Base-by-base conservation (phyloP, 257 asterid genomes). In the Pogostemon cablin region DNA sequence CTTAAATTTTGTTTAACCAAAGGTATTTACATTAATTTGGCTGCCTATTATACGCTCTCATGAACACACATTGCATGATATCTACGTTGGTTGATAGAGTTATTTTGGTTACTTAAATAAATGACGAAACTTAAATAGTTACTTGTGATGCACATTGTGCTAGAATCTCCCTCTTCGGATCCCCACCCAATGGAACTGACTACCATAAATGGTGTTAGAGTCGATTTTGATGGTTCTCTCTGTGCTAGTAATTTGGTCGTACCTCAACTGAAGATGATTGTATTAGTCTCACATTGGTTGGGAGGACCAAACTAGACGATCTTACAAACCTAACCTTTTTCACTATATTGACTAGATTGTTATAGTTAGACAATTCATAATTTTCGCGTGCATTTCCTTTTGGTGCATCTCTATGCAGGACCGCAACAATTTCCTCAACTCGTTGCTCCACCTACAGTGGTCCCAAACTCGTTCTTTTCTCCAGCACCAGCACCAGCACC, bases 401-500 rank as follows among this genome's bases (percentile, higher is more conserved):
- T 42, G 25, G 3, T 56, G 9, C 1, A 58, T 58, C 34, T 7
- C 38, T 52, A 34, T 63, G 74, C 90, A 95, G 99, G 96, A 9
- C 69, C 90, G 0, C 96, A 84, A 66, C 99, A 86, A 78, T 86
- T 91, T 77, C 99, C 96, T 32, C 59, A 75, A 4, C 96, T 95
- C 5, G 53, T 78, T 0, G 93, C 83, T 17, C 99, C 96, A 32
- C 96, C 99, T 0, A 85, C 96, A 5, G 79, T 79, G 40, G 79
- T 85, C 72, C 91, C 89, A 17, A 79, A 76, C 38, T 78, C 86
- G 4, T 15, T 72, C 39, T 87, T 79, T 80, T 72, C 96, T 57
- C 99, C 99, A 0, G 95, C 98, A 59, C 97, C 97, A 0, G 95
- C 98, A 59, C 97, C 97, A 46, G 79, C 98, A 15, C 99, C 99